Evolutionary conservation across 1,284 basidiomycete species (phyloP), one percentile per base, ranked within the genome.

Genomic region (Moesziomyces parantarcticus): DNA sequence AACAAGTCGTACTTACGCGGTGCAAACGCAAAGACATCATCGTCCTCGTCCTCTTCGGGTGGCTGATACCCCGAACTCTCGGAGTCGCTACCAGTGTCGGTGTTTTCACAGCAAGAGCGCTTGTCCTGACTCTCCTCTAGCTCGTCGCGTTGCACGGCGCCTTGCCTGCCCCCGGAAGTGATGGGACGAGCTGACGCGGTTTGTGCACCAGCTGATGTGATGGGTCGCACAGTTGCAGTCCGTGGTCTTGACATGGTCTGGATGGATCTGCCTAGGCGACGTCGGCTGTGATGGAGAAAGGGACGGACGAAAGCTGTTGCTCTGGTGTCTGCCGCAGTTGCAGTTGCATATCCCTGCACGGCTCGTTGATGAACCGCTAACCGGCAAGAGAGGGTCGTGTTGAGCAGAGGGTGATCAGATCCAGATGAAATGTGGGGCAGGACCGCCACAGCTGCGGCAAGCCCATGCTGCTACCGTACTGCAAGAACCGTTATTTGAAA

Each of bases 11-110:
- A 60, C 58, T 46, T 16, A 61, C 46, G 68, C 34, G 69, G 69
- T 18, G 63, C 69, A 26, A 72, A 72, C 3, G 69, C 69, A 48
- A 72, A 72, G 14, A 72, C 59, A 26, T 59, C 56, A 29, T 71
- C 62, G 26, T 54, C 58, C n/a, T 71, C 68, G 14, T 71, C 68
- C 10, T 58, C 62, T 9, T n/a, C 50, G 1, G 48, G 53, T 21
- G 52, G 54, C 3, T 55, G 58, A 20, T 55, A 42, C 9, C 22
- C 51, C 5, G n/a, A 16, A 5, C 50, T 42, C 13, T 52, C 50
- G 0, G 43, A 47, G 1, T 48, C 58, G 14, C 36, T 39, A 16
- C 54, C 55, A 5, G 46, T 40, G 20, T 49, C 47, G 21, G 21
- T 1, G 21, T 44, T 54, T 0, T 39, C 47, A 10, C 25, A 26